Percentiles rank a stretch among this genome's conserved stretches.
These are phyloP conservation scores for Euptelea pleiosperma DNA, from an alignment of 164 flowering plant species.

Conservation along the genomic window DNA sequence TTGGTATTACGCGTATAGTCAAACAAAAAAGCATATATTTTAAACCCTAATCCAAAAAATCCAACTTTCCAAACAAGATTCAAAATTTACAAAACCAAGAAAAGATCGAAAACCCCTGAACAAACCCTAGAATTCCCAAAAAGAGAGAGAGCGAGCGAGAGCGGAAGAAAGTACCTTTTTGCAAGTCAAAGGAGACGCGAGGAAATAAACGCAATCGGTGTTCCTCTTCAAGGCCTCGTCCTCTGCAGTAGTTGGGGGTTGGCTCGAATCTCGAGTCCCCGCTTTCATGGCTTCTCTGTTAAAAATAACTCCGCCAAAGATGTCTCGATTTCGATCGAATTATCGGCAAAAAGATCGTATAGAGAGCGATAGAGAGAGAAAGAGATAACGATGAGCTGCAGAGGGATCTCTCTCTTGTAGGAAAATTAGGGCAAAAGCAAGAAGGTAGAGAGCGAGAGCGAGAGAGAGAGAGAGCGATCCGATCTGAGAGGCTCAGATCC, in stretches of 20 bases:
- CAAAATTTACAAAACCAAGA: conserved; percentile 1
- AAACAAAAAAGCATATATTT: neutral
- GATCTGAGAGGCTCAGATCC: conserved; percentile 12
- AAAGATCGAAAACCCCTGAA: neutral
- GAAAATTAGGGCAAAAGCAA: conserved; percentile 10
- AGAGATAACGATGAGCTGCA: neutral
- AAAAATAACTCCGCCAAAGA: no score
- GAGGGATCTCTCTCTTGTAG: neutral
- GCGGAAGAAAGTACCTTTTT: conserved; percentile 48
- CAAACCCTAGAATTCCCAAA: conserved; percentile 10
- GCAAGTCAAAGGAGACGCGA: conserved; percentile 91
- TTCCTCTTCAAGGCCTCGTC: conserved; percentile 67
- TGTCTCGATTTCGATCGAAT: neutral
- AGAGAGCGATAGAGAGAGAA: no score
- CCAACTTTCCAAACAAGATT: conserved; percentile 3
- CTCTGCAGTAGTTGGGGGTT: conserved; percentile 31
- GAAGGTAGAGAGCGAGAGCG: neutral
- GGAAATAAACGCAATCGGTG: conserved; percentile 91
- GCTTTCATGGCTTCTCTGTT: conserved; percentile 17
- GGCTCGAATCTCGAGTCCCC: conserved; percentile 17
- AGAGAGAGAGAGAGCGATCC: conserved; percentile 10
- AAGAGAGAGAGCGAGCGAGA: neutral
- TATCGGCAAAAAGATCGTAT: no score
- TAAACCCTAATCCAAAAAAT: neutral
- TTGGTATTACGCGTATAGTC: no score